Evolutionary conservation across 2,329 filamentous ascomycete genomes (phyloP).

Genomic region (Mycocentrospora acerina): DNA sequence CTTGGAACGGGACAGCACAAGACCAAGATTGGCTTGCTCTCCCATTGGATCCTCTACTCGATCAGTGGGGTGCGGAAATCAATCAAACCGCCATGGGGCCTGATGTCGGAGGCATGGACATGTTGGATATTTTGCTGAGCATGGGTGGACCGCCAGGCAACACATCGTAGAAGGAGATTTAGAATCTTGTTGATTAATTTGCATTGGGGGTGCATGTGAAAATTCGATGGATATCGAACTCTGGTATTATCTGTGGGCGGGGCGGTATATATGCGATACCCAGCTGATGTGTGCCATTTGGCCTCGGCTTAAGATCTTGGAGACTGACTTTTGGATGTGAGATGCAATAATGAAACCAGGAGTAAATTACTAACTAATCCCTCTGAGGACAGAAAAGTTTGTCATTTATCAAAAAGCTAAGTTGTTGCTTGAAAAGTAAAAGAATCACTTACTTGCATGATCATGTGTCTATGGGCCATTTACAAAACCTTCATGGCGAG

Average conservation of each 20-base stretch:
- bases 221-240: no score
- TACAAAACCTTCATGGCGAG: no score
- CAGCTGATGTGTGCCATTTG: not conserved
- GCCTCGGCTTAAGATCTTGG: not conserved
- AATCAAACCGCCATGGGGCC: constrained; percentile 59
- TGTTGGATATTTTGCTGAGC: constrained; percentile 51
- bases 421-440: no score
- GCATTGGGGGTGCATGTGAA: no score
- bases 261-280: constrained; percentile 5
- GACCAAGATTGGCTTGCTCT: constrained; percentile 62
- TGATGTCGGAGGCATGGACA: constrained; percentile 62
- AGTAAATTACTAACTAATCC: no score
- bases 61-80: constrained; percentile 60
- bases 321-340: no score
- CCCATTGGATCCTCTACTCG: constrained; percentile 62
- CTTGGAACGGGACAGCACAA: constrained; percentile 21
- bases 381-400: no score
- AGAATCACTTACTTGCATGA: no score
- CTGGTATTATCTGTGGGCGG: not conserved
- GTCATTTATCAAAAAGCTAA: no score
- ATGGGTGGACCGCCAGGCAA: constrained; percentile 37
- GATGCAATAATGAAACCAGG: no score
- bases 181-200: no score
- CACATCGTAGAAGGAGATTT: constrained; percentile 6
- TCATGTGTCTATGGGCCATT: no score